These are phyloP conservation scores for Pseudogymnoascus sp. DNA, from an alignment of 2,329 filamentous ascomycete genomes.

Conservation along the genomic window DNA sequence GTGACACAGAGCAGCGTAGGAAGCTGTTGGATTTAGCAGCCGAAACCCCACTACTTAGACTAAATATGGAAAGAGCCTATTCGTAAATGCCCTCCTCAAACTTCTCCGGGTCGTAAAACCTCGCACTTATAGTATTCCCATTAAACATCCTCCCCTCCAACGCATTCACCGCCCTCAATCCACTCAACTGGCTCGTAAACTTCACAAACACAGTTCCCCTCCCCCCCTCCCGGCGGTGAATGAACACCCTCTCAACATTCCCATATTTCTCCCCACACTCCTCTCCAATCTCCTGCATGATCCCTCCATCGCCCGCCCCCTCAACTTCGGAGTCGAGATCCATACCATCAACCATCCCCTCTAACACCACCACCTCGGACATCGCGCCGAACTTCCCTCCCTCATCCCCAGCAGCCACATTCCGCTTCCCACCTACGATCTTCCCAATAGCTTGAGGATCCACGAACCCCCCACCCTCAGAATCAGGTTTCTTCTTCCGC, in stretches of 20 bases:
- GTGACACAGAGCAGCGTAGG: too few relatives aligned
- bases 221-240: slow-evolving; percentile 49
- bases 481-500: slow-evolving; percentile 67
- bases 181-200: slow-evolving; percentile 79
- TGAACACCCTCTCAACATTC: slow-evolving; percentile 68
- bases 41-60: too few relatives aligned
- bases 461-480: slow-evolving; percentile 69
- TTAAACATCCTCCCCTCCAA: slow-evolving; percentile 83
- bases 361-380: slow-evolving; percentile 73
- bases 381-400: slow-evolving; percentile 58
- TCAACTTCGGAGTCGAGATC: slow-evolving; percentile 67
- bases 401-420: slow-evolving; percentile 31
- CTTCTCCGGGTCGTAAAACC: slow-evolving; percentile 72
- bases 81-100: slow-evolving; percentile 63
- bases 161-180: slow-evolving; percentile 79
- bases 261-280: slow-evolving; percentile 88
- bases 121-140: slow-evolving; percentile 72
- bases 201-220: slow-evolving; percentile 75
- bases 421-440: slow-evolving; percentile 69
- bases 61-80: slow-evolving; percentile 13
- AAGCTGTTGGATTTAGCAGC: too few relatives aligned
- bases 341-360: slow-evolving; percentile 80
- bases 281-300: slow-evolving; percentile 93
- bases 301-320: slow-evolving; percentile 45
- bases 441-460: slow-evolving; percentile 62